phyloP scores from a whole-genome alignment of 345 rosid species.

The Passiflora organensis region DNA sequence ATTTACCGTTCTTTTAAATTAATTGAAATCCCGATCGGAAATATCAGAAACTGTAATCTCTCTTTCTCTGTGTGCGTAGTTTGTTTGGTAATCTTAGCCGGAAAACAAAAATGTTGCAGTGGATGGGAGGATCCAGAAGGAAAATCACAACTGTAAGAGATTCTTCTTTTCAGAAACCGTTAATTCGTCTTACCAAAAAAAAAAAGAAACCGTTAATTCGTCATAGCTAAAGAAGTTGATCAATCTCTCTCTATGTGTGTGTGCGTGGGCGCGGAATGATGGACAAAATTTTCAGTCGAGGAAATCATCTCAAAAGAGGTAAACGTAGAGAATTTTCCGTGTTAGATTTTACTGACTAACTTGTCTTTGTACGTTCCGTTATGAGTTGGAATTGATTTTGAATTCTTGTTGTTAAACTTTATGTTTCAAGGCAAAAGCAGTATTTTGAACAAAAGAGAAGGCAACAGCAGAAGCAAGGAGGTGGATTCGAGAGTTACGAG shows the following conservation, averaged over 20 bases:
- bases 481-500: conserved; percentile 30
- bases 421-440: conserved; percentile 65
- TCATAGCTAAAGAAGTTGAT: too few species aligned
- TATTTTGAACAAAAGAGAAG: conserved; percentile 82
- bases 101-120: conserved; percentile 51
- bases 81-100: too few species aligned
- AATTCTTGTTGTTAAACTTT: not conserved
- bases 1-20: too few species aligned
- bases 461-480: conserved; percentile 32
- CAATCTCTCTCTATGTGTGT: not conserved
- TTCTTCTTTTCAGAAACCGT: not conserved
- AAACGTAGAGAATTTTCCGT: not conserved
- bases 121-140: conserved; percentile 95
- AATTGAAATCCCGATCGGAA: too few species aligned
- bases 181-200: too few species aligned
- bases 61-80: too few species aligned
- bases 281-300: conserved; percentile 37
- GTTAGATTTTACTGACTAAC: too few species aligned
- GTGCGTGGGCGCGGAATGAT: too few species aligned
- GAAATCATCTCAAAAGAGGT: conserved; percentile 57
- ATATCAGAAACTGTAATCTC: too few species aligned
- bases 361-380: too few species aligned
- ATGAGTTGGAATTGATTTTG: too few species aligned
- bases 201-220: too few species aligned
- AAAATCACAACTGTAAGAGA: conserved; percentile 63